Percentiles rank a stretch among this genome's conserved stretches.
Conservation (phyloP, 2,329 filamentous ascomycete species). For the Trichophyton mentagrophytes region DNA sequence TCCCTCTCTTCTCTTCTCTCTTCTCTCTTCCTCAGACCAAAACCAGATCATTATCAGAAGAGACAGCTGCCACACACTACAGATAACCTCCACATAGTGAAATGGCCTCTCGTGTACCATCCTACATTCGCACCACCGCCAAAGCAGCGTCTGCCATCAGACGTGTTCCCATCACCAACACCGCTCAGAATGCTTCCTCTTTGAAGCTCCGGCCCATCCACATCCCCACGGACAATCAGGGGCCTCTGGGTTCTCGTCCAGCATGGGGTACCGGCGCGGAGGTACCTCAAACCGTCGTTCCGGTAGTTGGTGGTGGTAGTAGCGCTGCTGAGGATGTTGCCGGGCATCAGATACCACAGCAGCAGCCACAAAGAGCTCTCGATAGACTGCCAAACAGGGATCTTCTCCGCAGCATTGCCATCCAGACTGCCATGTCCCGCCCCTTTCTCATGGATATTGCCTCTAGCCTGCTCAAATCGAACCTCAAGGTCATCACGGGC, state of each 20-base stretch:
- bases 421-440: conserved; percentile 13
- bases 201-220: conserved; percentile 3
- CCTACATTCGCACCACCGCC: conserved; percentile 1
- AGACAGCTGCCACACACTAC: background rate
- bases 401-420: conserved; percentile 13
- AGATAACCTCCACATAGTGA: background rate
- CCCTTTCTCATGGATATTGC: conserved; percentile 13
- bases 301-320: background rate
- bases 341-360: background rate
- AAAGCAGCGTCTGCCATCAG: conserved; percentile 3
- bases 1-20: background rate
- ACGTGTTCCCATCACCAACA: conserved; percentile 1
- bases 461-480: conserved; percentile 10
- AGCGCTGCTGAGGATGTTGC: background rate
- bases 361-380: conserved; percentile 7
- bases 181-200: background rate
- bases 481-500: conserved; percentile 11
- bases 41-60: background rate
- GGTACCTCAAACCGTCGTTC: background rate
- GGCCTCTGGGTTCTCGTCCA: background rate
- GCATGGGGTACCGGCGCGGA: background rate
- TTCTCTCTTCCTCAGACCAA: background rate
- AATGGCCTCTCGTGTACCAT: conserved; percentile 4
- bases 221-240: background rate
- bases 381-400: conserved; percentile 10